phyloP scores from a whole-genome alignment of 2,329 filamentous ascomycete species.

The Biscogniauxia sp. region DNA sequence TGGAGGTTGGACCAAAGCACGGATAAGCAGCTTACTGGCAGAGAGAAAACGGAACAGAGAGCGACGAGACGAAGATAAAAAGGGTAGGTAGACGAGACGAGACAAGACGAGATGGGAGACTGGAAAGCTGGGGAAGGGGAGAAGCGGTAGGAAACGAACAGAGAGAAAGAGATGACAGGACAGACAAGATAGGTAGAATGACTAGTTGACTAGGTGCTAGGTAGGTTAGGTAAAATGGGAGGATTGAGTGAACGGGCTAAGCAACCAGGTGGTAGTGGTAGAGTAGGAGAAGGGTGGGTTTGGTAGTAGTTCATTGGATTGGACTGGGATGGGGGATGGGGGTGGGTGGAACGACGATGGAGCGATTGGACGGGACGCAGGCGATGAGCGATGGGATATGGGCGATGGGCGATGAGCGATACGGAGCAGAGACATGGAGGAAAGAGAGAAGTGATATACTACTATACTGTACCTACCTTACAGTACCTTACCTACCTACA shows the following conservation, averaged over 20 bases:
- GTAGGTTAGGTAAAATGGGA: slow-evolving; percentile 23
- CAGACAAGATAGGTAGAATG: slow-evolving; percentile 13
- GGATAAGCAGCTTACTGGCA: slow-evolving; percentile 24
- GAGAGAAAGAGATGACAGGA: slow-evolving; percentile 23
- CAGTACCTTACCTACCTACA: too few relatives aligned
- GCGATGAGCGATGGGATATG: slow-evolving; percentile 9
- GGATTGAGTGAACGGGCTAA: slow-evolving; percentile 18
- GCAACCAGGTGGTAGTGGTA: slow-evolving; percentile 6
- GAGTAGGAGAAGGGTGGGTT: slow-evolving; percentile 16
- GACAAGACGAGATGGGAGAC: slow-evolving; percentile 9
- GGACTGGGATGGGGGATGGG: not conserved
- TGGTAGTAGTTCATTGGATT: slow-evolving; percentile 25
- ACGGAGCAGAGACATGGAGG: not conserved
- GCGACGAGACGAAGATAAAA: slow-evolving; percentile 33
- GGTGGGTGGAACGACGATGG: slow-evolving; percentile 30
- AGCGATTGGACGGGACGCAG: slow-evolving; percentile 25
- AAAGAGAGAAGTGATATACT: not conserved
- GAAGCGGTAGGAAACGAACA: slow-evolving; percentile 27
- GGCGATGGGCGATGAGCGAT: slow-evolving; percentile 15
- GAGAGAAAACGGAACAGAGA: slow-evolving; percentile 33
- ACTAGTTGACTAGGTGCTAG: too few relatives aligned
- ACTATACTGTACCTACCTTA: too few relatives aligned
- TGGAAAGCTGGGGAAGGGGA: slow-evolving; percentile 28
- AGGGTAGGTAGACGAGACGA: slow-evolving; percentile 25
- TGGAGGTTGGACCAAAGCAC: slow-evolving; percentile 26